Base-by-base conservation (phyloP, 2,329 filamentous ascomycete species). In the Colletotrichum simmondsii region DNA sequence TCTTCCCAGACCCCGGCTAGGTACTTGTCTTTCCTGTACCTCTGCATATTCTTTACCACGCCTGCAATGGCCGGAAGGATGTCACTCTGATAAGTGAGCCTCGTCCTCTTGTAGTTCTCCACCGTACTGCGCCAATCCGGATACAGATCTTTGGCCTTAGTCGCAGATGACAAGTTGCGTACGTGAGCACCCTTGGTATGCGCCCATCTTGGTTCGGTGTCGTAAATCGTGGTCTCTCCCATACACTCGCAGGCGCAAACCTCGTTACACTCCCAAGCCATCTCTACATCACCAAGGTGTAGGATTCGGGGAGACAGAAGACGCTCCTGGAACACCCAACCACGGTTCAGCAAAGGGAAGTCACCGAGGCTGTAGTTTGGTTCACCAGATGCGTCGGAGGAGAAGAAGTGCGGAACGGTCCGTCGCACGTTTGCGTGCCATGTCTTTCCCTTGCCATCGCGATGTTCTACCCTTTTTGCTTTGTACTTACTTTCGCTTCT, bases 1-100 rank as follows among this genome's bases (percentile, higher is more conserved):
- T 63, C 67, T 46, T 49, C 32, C 73, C 71, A 75, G 19, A 75
- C 32, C n/a, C 75, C 73, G 28, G 74, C 75, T 5, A 71, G 28
- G 28, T 75, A 75, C 19, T 61, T 42, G 3, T 37, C 62, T 5
- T 56, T 19, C 24, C n/a, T 35, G 16, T 26, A 56, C n/a, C 6
- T n/a, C 28, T 67, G 67, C 3, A 75, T 71, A 4, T 35, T 58
- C 35, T 72, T 73, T 4, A 73, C 75, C 3, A 75, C 63, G 11
- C 74, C 75, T 11, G 75, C 73, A 32, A 75, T 62, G 6, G 74
- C 75, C 16, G 74, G 75, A 24, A 75, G 73, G 11, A 73, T 58
- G 52, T 76, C 74, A 12, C 26, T 67, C 30, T 73, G 66, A n/a
- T 63, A 75, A 0, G 75, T 73, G 10, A 76, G 65, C 26, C 46